These are phyloP conservation scores for Arctium lappa DNA, from an alignment of 129 eudicot genomes.

Conservation along the genomic window DNA sequence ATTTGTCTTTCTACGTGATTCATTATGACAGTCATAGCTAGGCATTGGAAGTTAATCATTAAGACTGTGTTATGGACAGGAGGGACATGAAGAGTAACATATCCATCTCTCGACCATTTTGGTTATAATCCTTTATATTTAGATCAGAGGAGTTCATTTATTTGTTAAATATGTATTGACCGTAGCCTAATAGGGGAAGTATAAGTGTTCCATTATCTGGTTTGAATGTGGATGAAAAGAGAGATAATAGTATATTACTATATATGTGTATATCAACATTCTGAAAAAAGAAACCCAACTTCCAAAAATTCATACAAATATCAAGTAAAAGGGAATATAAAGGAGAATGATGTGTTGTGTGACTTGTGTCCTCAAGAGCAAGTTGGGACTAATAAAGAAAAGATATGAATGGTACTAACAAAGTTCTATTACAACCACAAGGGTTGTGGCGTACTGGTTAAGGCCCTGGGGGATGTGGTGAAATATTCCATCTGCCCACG, in stretches of 20 bases:
- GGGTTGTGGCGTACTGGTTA: no score
- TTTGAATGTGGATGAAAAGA: neutral
- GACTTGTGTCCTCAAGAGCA: no score
- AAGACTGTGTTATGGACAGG: neutral
- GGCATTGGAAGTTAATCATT: neutral
- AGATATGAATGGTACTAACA: no score
- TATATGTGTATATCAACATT: no score
- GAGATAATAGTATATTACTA: neutral
- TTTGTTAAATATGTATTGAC: neutral
- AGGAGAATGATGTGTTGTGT: no score
- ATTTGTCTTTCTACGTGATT: neutral
- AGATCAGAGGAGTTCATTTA: neutral
- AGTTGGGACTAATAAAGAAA: no score
- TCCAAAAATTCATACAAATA: no score
- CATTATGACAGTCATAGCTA: neutral
- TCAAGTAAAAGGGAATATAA: no score
- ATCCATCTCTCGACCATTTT: neutral
- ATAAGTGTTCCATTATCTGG: neutral
- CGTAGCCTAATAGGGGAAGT: neutral
- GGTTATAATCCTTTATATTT: neutral
- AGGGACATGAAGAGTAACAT: neutral
- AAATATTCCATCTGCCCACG: no score
- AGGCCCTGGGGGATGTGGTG: no score
- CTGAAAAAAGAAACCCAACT: no score
- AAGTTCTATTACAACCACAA: no score